These are phyloP conservation scores for Pleurotus eryngii DNA, from an alignment of 768 basidiomycete genomes.

Conservation along the genomic window DNA sequence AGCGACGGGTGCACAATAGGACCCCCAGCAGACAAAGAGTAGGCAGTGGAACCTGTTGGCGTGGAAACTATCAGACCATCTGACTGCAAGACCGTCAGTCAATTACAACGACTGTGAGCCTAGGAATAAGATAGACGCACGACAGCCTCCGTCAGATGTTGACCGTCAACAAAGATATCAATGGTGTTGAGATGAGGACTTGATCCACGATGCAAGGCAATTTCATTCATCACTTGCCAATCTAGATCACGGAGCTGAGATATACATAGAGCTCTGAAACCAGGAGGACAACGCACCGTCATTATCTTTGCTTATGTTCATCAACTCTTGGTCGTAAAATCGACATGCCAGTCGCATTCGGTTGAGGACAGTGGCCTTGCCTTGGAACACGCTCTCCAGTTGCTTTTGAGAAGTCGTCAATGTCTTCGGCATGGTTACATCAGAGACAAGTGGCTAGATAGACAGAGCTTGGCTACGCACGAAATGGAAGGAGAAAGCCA, in stretches of 20 bases:
- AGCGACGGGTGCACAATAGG: constrained; percentile 94
- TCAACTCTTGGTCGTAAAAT: constrained; percentile 61
- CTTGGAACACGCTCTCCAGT: constrained; percentile 72
- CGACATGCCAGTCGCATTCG: constrained; percentile 88
- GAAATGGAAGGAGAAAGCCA: constrained; percentile 91
- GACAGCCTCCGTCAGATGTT: constrained; percentile 93
- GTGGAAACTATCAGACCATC: constrained; percentile 94
- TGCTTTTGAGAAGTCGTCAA: constrained; percentile 82
- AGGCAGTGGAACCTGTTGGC: constrained; percentile 95
- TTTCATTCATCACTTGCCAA: constrained; percentile 98
- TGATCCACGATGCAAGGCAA: constrained; percentile 87
- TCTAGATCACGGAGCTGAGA: constrained; percentile 35
- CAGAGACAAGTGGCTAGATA: not conserved
- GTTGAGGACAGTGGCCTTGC: constrained; percentile 79
- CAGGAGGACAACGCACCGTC: constrained; percentile 44
- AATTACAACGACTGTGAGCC: constrained; percentile 3
- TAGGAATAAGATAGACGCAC: constrained; percentile 44
- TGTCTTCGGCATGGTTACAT: constrained; percentile 49
- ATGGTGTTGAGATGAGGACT: constrained; percentile 91
- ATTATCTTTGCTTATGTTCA: constrained; percentile 51
- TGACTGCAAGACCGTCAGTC: constrained; percentile 46
- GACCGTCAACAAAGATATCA: constrained; percentile 90
- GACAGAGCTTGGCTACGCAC: constrained; percentile 45
- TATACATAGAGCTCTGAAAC: constrained; percentile 3
- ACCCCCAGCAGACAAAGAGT: constrained; percentile 92